These are phyloP conservation scores for Chrysoporthe puriensis DNA, from an alignment of 2,329 filamentous ascomycete species.

Conservation along the genomic window DNA sequence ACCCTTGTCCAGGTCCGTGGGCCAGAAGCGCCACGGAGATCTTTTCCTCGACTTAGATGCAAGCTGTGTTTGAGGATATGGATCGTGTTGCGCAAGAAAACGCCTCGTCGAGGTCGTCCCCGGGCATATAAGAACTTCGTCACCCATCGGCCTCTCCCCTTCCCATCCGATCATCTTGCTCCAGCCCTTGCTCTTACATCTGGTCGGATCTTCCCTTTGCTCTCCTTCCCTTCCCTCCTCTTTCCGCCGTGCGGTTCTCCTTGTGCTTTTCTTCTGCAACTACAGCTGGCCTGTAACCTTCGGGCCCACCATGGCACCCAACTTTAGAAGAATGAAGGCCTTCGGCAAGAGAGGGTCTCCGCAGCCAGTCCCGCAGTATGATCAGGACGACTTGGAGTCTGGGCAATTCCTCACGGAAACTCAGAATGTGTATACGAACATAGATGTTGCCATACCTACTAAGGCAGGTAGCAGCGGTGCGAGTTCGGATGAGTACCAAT, in stretches of 20 bases:
- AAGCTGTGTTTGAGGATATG: constrained; percentile 26
- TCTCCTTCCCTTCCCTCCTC: constrained; percentile 24
- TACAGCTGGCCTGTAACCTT: constrained; percentile 39
- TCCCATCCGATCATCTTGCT: constrained; percentile 1
- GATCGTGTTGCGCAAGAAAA: constrained; percentile 17
- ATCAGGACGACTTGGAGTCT: constrained; percentile 37
- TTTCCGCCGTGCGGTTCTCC: constrained; percentile 25
- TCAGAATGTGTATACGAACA: constrained; percentile 33
- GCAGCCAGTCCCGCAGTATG: constrained; percentile 32
- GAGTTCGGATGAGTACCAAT: constrained; percentile 40
- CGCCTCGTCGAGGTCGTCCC: constrained; percentile 9
- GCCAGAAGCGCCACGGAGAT: constrained; percentile 25
- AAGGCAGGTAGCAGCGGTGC: constrained; percentile 35
- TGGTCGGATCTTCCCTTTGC: constrained; percentile 18
- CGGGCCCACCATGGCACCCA: constrained; percentile 37
- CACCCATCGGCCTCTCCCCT: constrained; percentile 9
- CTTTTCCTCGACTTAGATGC: constrained; percentile 17
- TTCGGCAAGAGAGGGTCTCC: constrained; percentile 35
- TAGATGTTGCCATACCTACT: constrained; percentile 30
- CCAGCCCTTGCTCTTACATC: constrained; percentile 23
- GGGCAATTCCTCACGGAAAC: constrained; percentile 38
- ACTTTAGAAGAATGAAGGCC: constrained; percentile 38
- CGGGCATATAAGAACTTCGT: constrained; percentile 26
- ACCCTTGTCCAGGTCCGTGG: constrained; percentile 26
- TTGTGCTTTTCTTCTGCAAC: constrained; percentile 24